Conservation (phyloP, 2,329 filamentous ascomycete species). For the Arachnomyces sp. region DNA sequence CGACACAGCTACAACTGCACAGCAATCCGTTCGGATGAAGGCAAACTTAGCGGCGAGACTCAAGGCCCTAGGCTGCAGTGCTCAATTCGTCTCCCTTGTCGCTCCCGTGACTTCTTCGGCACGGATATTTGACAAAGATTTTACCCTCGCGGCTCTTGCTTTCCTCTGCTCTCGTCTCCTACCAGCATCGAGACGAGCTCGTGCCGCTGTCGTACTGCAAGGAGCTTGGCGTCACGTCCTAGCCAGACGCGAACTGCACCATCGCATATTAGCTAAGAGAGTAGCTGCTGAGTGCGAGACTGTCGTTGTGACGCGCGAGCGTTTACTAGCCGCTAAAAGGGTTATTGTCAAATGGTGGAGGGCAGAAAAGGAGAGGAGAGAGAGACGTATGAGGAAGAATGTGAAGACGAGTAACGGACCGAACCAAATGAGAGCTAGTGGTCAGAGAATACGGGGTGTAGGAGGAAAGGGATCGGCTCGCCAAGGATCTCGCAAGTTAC, state of each 20-base stretch:
- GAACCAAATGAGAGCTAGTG: neutral
- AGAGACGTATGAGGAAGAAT: slow-evolving; percentile 4
- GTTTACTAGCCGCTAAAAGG: slow-evolving; percentile 32
- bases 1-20: neutral
- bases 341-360: slow-evolving; percentile 31
- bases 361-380: slow-evolving; percentile 13
- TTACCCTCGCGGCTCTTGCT: slow-evolving; percentile 49
- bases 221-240: slow-evolving; percentile 39
- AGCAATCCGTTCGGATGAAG: neutral
- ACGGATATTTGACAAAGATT: slow-evolving; percentile 47
- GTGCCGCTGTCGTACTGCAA: slow-evolving; percentile 49
- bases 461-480: no score
- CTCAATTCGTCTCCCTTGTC: slow-evolving; percentile 39
- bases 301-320: slow-evolving; percentile 39
- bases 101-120: slow-evolving; percentile 18
- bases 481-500: no score
- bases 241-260: slow-evolving; percentile 12
- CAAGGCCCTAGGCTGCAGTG: slow-evolving; percentile 33
- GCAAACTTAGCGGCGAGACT: slow-evolving; percentile 27
- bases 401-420: slow-evolving; percentile 1
- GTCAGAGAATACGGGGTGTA: neutral
- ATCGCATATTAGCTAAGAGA: slow-evolving; percentile 16
- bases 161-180: slow-evolving; percentile 55
- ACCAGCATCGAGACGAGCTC: slow-evolving; percentile 40
- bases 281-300: slow-evolving; percentile 35